Evolutionary conservation across 345 rosid species (phyloP).

Genomic region (Camelina sativa): DNA sequence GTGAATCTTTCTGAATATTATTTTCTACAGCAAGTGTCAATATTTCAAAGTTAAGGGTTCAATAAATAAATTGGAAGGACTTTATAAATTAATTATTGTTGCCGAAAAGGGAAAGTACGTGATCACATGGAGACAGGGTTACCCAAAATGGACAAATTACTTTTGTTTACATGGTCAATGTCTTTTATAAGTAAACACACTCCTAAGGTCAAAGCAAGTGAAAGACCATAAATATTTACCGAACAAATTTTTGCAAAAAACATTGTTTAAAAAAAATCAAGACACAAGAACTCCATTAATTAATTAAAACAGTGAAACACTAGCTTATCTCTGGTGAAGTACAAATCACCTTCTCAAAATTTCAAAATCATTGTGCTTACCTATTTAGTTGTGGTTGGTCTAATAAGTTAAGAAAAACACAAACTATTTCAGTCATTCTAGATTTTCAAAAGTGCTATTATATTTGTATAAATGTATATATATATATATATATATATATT

Average conservation of each 20-base stretch:
- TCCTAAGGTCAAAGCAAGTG: background rate
- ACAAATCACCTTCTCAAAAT: background rate
- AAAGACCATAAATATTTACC: background rate
- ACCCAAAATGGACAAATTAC: conserved; percentile 5
- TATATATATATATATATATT: background rate
- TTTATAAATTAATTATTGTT: conserved; percentile 7
- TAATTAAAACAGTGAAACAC: no score
- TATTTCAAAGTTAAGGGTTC: background rate
- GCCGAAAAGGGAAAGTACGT: conserved; percentile 20
- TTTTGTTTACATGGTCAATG: background rate
- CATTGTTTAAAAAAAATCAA: no score
- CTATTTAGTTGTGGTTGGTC: background rate
- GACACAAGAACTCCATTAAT: background rate
- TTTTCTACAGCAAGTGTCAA: conserved; percentile 12
- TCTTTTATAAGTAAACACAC: background rate
- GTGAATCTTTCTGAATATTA: background rate
- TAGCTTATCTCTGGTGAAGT: background rate
- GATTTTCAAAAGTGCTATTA: background rate
- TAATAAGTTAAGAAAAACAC: background rate
- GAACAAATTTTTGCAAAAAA: background rate
- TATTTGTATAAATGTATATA: no score
- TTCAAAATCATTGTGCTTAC: background rate
- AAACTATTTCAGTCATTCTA: background rate
- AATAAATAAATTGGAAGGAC: background rate
- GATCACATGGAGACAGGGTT: conserved; percentile 13